A percentile compares a stretch with the other conserved stretches of the same genome.
phyloP scores from a whole-genome alignment of 768 basidiomycete species.

The Psilocybe cubensis region DNA sequence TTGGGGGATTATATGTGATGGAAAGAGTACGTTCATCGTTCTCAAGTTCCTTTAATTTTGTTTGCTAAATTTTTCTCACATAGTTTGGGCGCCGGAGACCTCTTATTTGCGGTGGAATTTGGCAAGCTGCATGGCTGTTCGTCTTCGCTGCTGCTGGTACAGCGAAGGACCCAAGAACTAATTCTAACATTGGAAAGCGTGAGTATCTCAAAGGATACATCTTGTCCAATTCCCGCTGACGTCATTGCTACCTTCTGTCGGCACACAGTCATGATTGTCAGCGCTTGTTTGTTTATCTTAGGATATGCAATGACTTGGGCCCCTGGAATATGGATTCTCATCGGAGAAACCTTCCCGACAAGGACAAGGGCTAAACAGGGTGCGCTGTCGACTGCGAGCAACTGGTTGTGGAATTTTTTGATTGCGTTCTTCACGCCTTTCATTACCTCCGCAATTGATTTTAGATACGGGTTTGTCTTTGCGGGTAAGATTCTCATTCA shows the following conservation, averaged over 20 bases:
- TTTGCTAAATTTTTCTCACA: background rate
- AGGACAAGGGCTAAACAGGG: conserved; percentile 74
- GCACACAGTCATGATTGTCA: conserved; percentile 59
- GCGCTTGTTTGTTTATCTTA: conserved; percentile 71
- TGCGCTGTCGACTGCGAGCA: conserved; percentile 63
- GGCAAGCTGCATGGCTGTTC: conserved; percentile 74
- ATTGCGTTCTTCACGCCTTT: conserved; percentile 83
- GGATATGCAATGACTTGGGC: conserved; percentile 77
- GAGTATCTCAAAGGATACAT: conserved; percentile 18
- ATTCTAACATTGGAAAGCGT: conserved; percentile 59
- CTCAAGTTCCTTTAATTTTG: background rate
- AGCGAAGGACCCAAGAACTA: conserved; percentile 51
- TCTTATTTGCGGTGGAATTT: conserved; percentile 68
- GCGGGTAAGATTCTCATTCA: conserved; percentile 45
- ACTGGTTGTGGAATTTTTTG: conserved; percentile 74
- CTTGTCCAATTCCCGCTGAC: conserved; percentile 5
- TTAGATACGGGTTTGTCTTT: conserved; percentile 73
- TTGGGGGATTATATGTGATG: conserved; percentile 75
- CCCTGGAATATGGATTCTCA: conserved; percentile 79
- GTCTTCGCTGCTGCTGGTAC: conserved; percentile 77
- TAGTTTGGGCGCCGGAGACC: conserved; percentile 69
- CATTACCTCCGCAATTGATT: conserved; percentile 58
- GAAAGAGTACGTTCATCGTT: conserved; percentile 47
- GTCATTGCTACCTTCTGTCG: background rate
- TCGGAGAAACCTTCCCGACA: conserved; percentile 78